phyloP scores from a whole-genome alignment of 805 yeast genomes.

The Candida glaebosa region DNA sequence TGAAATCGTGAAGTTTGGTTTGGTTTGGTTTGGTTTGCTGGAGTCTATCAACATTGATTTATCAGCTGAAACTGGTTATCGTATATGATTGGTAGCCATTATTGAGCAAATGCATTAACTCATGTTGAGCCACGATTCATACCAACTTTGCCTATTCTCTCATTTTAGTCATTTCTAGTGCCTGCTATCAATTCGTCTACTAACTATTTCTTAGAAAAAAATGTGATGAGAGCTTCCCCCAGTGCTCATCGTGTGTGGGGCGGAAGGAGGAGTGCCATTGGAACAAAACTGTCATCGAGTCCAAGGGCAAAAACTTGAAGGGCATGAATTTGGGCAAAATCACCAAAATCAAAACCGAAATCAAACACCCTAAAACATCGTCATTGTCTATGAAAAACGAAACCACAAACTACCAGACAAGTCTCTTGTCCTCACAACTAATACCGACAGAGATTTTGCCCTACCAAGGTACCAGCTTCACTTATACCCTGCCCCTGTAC shows the following conservation, averaged over 20 bases:
- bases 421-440: slow-evolving; percentile 1
- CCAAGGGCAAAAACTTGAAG: background rate
- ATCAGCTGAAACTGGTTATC: no score
- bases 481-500: background rate
- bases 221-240: slow-evolving; percentile 5
- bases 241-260: slow-evolving; percentile 3
- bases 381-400: no score
- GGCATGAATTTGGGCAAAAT: background rate
- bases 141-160: no score
- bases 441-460: background rate
- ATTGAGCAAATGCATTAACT: no score
- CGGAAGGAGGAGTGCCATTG: slow-evolving; percentile 4
- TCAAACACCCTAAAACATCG: background rate
- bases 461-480: background rate
- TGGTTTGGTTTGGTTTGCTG: no score
- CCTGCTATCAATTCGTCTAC: no score
- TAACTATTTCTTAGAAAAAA: slow-evolving; percentile 5
- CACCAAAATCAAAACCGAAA: background rate
- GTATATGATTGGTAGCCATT: no score
- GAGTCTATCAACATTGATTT: no score
- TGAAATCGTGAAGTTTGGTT: no score
- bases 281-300: background rate
- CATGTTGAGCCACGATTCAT: no score
- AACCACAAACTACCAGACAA: no score
- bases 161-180: no score